Base-by-base conservation (phyloP, 169 alveolate species). In the Cryptosporidium tyzzeri region DNA sequence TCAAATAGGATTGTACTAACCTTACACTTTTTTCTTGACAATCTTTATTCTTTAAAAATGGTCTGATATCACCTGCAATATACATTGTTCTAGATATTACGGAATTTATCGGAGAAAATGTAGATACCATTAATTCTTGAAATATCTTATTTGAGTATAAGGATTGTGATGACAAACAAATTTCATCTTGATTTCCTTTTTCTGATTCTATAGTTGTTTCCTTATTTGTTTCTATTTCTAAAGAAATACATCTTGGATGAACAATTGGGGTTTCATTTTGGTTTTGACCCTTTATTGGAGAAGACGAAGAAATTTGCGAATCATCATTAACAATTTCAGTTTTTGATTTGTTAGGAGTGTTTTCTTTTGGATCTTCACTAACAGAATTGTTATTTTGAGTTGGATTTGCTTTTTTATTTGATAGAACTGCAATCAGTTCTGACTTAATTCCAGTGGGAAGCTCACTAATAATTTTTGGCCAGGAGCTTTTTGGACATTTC, bases 61-160 rank as follows among this genome's bases (percentile, higher is more conserved):
- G 51, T 39, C 89, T 80, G 23, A 48, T 31, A 50, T 80, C 89
- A 3, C 89, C 89, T 61, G 89, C 89, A 10, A 80, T 80, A 23
- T 61, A 80, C 89, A 80, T 80, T 10, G 89, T 65, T 65, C 89
- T 80, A 9, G 89, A 80, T 9, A 80, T 29, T 37, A 80, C 41
- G 37, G 73, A 7, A 23, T 39, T n/a, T 14, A 80, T 45, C 7
- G 89, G 89, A 23, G 89, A 80, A 80, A 29, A 80, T n/a, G 89
- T 80, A 14, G 89, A 80, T 37, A 80, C 65, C 74, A 59, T 80
- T 62, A 80, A 35, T 26, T 80, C 50, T 18, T 62, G 51, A 9
- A 80, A 80, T 23, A 44, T 9, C 41, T 65, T 80, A 44, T 44
- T 80, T 44, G 26, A 16, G 31, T 44, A 31, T 8, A 23, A 44